A percentile compares a stretch with the other conserved stretches of the same genome.
Evolutionary conservation across 139 green algal species (phyloP).

Genomic region (Nannochloris sp.): DNA sequence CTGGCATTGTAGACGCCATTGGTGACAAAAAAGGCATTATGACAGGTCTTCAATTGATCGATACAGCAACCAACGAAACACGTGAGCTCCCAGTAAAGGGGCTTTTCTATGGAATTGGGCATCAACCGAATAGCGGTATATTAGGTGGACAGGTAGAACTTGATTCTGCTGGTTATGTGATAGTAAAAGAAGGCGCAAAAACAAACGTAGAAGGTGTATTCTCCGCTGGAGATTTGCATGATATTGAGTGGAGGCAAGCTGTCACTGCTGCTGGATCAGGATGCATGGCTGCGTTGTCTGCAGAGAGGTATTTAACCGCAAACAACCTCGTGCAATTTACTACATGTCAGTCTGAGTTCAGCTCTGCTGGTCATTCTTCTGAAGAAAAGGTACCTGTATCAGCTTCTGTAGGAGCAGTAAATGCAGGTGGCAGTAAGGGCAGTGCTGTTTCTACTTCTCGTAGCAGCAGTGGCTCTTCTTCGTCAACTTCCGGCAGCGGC

Average conservation of each 20-base stretch:
- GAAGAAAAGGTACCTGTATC: not conserved
- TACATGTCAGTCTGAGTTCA: conserved; percentile 17
- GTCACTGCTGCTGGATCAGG: conserved; percentile 88
- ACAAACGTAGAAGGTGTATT: conserved; percentile 85
- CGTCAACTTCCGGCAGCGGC: not conserved
- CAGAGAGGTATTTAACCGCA: conserved; percentile 79
- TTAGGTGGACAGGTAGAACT: conserved; percentile 60
- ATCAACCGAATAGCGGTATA: conserved; percentile 85
- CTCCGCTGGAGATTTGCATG: conserved; percentile 82
- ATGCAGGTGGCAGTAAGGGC: not conserved
- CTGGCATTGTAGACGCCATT: conserved; percentile 63
- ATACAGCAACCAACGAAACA: conserved; percentile 50
- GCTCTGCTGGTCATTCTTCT: not conserved
- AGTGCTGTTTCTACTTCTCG: not conserved
- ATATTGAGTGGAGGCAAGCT: conserved; percentile 84
- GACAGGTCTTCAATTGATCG: conserved; percentile 43
- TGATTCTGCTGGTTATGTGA: conserved; percentile 83
- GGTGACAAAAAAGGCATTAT: conserved; percentile 49
- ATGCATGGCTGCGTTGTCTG: conserved; percentile 83
- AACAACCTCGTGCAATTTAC: conserved; percentile 7
- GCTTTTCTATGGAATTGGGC: conserved; percentile 98
- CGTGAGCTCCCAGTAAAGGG: conserved; percentile 62
- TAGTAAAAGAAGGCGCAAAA: conserved; percentile 23
- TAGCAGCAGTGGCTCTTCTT: too few species aligned
- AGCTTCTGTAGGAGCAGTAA: not conserved